Evolutionary conservation across 345 rosid genomes (phyloP).

Genomic region (Brassica napus): Da-Ae NC_063446.1:63419501-63420000

Average conservation of each 20-base stretch:
- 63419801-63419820: neutral
- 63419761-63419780: constrained; percentile 36
- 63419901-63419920: constrained; percentile 27
- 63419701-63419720: constrained; percentile 23
- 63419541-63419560: neutral
- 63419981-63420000: constrained; percentile 3
- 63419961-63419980: constrained; percentile 25
- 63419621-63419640: constrained; percentile 32
- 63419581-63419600: neutral
- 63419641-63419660: constrained; percentile 14
- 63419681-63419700: constrained; percentile 10
- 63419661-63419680: constrained; percentile 28
- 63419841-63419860: constrained; percentile 38
- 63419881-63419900: constrained; percentile 37
- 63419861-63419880: constrained; percentile 33
- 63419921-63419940: constrained; percentile 36
- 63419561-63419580: neutral
- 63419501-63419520: neutral
- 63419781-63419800: neutral
- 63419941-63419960: constrained; percentile 26
- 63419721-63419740: constrained; percentile 27
- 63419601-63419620: constrained; percentile 33
- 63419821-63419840: neutral
- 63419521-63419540: neutral
- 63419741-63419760: constrained; percentile 14